phyloP scores from a whole-genome alignment of 208 protist genomes.

The Tritrichomonas foetus region DNA sequence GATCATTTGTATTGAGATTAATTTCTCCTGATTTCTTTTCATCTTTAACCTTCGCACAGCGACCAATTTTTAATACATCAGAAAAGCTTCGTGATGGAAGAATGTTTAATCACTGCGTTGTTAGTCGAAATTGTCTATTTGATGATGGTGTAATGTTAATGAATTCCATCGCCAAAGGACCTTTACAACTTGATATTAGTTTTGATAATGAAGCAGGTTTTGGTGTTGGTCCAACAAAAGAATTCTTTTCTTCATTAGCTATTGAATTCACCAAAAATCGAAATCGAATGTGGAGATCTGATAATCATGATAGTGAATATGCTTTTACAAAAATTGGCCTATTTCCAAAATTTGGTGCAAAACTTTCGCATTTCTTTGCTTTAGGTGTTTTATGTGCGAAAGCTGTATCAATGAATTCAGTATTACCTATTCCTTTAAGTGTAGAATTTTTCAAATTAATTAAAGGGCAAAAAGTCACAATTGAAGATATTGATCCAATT shows the following conservation, averaged over 20 bases:
- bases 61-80: background rate
- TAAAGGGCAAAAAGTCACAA: background rate
- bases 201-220: background rate
- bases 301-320: background rate
- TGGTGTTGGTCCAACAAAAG: background rate
- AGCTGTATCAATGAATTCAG: background rate
- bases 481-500: background rate
- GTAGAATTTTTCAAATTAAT: background rate
- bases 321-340: background rate
- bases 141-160: background rate
- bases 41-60: background rate
- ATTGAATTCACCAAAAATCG: background rate
- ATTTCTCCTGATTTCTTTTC: background rate
- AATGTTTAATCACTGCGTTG: too few species aligned
- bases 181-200: background rate
- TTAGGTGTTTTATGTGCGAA: background rate
- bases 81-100: background rate
- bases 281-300: background rate
- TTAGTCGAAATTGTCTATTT: background rate
- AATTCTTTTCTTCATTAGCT: background rate
- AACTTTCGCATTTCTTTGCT: background rate
- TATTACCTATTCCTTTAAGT: background rate
- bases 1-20: background rate
- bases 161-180: background rate
- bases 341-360: background rate